These are phyloP conservation scores for Aspergillus egyptiacus DNA, from an alignment of 495 filamentous ascomycete species.

Conservation along the genomic window DNA sequence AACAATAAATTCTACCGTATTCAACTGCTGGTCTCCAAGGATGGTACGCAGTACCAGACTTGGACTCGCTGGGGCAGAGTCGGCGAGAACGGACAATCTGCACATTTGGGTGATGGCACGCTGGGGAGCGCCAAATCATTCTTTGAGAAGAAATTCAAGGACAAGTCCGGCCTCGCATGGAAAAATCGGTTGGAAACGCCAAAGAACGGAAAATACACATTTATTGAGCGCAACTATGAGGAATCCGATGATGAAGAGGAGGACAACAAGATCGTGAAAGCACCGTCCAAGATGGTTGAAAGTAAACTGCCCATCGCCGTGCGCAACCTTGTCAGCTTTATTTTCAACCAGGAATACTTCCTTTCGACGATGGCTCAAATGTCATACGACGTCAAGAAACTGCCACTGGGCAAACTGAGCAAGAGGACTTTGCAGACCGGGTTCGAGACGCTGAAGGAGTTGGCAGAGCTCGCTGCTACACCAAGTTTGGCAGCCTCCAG, in stretches of 20 bases:
- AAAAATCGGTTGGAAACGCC: slow-evolving; percentile 51
- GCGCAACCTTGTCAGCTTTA: slow-evolving; percentile 66
- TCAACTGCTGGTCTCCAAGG: slow-evolving; percentile 38
- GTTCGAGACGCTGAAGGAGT: slow-evolving; percentile 66
- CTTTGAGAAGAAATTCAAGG: slow-evolving; percentile 72
- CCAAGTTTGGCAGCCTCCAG: slow-evolving; percentile 37
- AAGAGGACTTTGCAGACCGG: slow-evolving; percentile 65
- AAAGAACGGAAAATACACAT: slow-evolving; percentile 66
- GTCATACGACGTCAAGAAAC: slow-evolving; percentile 69
- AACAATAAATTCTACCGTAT: slow-evolving; percentile 73
- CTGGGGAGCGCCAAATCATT: slow-evolving; percentile 42
- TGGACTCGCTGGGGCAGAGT: slow-evolving; percentile 79
- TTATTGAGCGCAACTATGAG: slow-evolving; percentile 64
- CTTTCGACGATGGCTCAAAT: slow-evolving; percentile 57
- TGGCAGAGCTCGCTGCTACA: slow-evolving; percentile 57
- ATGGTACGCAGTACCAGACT: slow-evolving; percentile 34
- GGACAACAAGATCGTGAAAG: slow-evolving; percentile 27
- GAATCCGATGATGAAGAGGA: slow-evolving; percentile 58
- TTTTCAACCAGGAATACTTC: slow-evolving; percentile 73
- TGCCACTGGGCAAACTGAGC: slow-evolving; percentile 79
- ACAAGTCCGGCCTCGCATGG: slow-evolving; percentile 70
- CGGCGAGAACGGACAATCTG: slow-evolving; percentile 61
- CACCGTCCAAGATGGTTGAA: slow-evolving; percentile 27
- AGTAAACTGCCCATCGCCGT: slow-evolving; percentile 53
- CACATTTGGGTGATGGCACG: slow-evolving; percentile 35